Percentiles rank a stretch among this genome's conserved stretches.
Conservation (phyloP, 306 rosid genomes). For the Boehmeria nivea region DNA sequence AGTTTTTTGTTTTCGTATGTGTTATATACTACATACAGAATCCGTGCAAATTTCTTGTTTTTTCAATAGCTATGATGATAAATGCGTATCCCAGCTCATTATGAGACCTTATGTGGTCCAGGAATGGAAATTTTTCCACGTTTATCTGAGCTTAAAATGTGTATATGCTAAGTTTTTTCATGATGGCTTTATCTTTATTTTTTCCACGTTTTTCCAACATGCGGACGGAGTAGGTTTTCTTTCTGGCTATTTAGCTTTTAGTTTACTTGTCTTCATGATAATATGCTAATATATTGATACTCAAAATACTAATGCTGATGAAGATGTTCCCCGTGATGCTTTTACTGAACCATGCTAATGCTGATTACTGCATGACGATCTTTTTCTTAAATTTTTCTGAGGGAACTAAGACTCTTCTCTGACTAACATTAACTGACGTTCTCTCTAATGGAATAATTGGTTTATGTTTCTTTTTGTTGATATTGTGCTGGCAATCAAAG, state of each 20-base stretch:
- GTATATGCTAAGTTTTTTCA: too few species aligned
- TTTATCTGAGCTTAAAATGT: conserved; percentile 40
- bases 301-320: too few species aligned
- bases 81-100: conserved; percentile 48
- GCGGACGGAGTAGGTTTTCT: too few species aligned
- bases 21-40: too few species aligned
- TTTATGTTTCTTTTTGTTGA: too few species aligned
- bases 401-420: too few species aligned
- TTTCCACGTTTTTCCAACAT: too few species aligned
- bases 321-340: conserved; percentile 27
- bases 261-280: not conserved
- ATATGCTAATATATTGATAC: not conserved
- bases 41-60: not conserved
- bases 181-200: too few species aligned
- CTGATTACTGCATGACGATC: conserved; percentile 43
- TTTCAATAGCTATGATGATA: conserved; percentile 31
- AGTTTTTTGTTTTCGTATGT: too few species aligned
- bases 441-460: too few species aligned
- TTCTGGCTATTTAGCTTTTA: not conserved
- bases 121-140: conserved; percentile 28
- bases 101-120: conserved; percentile 42
- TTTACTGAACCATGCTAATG: conserved; percentile 68
- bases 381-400: conserved; percentile 21
- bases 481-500: too few species aligned
- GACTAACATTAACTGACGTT: too few species aligned